Percentiles rank a stretch among this genome's conserved stretches.
Evolutionary conservation across 352 stramenopile species (phyloP).

Genomic region (Bremia lactucae): DNA sequence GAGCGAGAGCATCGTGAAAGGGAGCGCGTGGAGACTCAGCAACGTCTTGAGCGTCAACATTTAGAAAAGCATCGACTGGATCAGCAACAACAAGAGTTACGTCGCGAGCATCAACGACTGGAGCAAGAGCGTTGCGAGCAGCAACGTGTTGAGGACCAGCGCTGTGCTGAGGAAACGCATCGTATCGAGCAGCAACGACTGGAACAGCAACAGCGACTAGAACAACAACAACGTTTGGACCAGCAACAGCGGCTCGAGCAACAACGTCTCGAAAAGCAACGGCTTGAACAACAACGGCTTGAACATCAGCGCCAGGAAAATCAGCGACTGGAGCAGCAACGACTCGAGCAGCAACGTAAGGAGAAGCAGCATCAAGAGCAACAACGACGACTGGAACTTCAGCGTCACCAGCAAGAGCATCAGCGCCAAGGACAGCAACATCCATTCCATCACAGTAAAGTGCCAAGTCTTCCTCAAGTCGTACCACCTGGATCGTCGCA

Average conservation of each 20-base stretch:
- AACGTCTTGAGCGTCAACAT: conserved; percentile 17
- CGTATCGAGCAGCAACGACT: conserved; percentile 17
- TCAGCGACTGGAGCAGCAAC: conserved; percentile 11
- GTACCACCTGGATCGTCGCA: conserved; percentile 22
- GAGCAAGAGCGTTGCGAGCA: conserved; percentile 25
- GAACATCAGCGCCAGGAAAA: conserved; percentile 13
- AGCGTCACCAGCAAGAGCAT: conserved; percentile 23
- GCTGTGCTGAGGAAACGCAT: conserved; percentile 14
- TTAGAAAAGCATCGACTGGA: conserved; percentile 23
- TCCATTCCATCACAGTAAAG: conserved; percentile 26
- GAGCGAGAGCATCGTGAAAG: conserved; percentile 20
- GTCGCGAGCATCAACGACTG: conserved; percentile 16
- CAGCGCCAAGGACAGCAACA: conserved; percentile 24
- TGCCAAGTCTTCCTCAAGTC: conserved; percentile 25
- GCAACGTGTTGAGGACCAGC: conserved; percentile 15
- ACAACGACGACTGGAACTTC: conserved; percentile 19
- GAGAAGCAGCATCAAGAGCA: conserved; percentile 19
- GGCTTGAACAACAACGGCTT: conserved; percentile 15
- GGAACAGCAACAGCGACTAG: conserved; percentile 15
- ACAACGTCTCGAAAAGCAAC: conserved; percentile 11
- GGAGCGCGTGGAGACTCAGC: conserved; percentile 14
- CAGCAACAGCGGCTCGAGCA: conserved; percentile 12
- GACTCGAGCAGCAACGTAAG: conserved; percentile 12
- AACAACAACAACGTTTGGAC: conserved; percentile 13
- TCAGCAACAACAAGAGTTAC: too few species aligned